phyloP scores from a whole-genome alignment of 768 basidiomycete genomes.

The Gyrodon lividus region DNA sequence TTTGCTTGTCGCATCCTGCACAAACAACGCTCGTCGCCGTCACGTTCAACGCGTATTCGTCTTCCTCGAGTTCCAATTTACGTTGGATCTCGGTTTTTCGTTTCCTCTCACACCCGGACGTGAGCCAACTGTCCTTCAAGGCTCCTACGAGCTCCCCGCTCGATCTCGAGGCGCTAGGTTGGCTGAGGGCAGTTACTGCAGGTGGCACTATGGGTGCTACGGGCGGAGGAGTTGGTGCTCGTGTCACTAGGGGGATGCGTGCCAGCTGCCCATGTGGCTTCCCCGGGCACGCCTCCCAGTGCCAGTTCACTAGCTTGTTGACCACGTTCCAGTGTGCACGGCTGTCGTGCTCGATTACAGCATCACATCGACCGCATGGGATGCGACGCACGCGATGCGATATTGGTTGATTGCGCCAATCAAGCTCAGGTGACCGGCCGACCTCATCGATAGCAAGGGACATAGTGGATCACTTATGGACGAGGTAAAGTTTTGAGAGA shows the following conservation, averaged over 20 bases:
- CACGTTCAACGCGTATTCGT: conserved; percentile 25
- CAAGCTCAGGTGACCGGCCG: conserved; percentile 2
- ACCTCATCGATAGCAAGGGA: conserved; percentile 12
- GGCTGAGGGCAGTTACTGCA: conserved; percentile 3
- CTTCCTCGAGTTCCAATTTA: conserved; percentile 28
- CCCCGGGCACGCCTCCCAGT: conserved; percentile 27
- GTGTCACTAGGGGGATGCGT: conserved; percentile 6
- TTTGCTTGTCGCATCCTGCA: conserved; percentile 27
- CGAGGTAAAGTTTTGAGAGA: conserved; percentile 12
- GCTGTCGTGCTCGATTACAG: conserved; percentile 26
- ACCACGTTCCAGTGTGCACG: conserved; percentile 26
- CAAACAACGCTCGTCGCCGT: conserved; percentile 30
- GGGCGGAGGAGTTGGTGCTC: conserved; percentile 12
- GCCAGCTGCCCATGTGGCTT: conserved; percentile 16
- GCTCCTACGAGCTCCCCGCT: neutral
- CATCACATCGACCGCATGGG: conserved; percentile 29
- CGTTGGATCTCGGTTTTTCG: conserved; percentile 28
- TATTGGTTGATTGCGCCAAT: conserved; percentile 12
- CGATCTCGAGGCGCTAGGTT: neutral
- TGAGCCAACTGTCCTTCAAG: conserved; percentile 8
- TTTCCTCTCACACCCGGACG: conserved; percentile 26
- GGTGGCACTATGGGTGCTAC: conserved; percentile 10
- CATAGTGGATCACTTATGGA: conserved; percentile 13
- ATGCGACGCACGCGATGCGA: conserved; percentile 12
- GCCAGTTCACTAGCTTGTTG: conserved; percentile 26